Base-by-base conservation (phyloP, 139 green algal species). In the Desmodesmus armatus region DNA sequence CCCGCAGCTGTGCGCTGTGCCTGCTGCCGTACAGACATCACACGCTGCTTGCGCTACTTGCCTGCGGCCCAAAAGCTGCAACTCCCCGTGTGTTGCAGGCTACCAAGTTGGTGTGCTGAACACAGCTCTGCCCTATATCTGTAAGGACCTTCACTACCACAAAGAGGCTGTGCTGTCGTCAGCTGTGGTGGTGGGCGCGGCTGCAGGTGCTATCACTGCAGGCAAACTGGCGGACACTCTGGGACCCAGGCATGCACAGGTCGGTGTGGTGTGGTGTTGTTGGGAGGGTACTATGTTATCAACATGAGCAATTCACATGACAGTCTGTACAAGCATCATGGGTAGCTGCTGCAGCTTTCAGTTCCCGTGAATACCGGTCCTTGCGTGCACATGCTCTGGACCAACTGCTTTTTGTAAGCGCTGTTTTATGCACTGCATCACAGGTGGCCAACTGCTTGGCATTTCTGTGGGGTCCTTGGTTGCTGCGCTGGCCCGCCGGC, bases 21-120 rank as follows among this genome's bases (percentile, higher is more conserved):
- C 47, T 21, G 13, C 9, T 55, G 9, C 47, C 47, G 47, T 7
- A 7, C 47, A 55, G 47, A 29, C 31, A 41, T 31, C n/a, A 15
- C 6, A 72, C 41, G 63, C 27, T 41, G 63, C 63, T 72, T n/a
- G n/a, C 23, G 31, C 47, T 55, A 29, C 29, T 5, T 17, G 27
- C 3, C 63, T 72, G 63, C 27, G 25, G 63, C 13, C 3, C 63
- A 13, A 41, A 5, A 17, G 43, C 72, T 66, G 43, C 44, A 31
- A 21, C 27, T 23, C 6, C 21, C 75, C 49, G 29, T 70, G 47
- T 51, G 29, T 49, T 31, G 33, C 80, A 89, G 87, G 93, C 11
- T 95, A 89, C 71, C 82, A 93, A n/a, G 51, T 96, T 7, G 93
- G 87, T 1, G 79, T 94, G 15, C 82, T 96, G 17, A 96, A 96